Evolutionary conservation across 495 filamentous ascomycete genomes (phyloP).

Genomic region (Friedmanniomyces endolithicus): DNA sequence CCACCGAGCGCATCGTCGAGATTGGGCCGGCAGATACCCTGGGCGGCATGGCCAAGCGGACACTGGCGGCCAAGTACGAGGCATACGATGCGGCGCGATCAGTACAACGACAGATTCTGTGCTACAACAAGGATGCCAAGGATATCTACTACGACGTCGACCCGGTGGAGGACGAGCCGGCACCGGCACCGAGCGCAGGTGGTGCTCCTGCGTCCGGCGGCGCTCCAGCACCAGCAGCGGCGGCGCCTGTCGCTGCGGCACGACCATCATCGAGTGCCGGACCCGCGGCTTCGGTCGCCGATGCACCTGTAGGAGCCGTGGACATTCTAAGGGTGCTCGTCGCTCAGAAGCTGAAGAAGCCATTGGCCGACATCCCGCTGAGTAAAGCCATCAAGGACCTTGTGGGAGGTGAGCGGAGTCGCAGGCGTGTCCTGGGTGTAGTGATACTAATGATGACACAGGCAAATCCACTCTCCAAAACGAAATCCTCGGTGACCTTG

Average conservation of each 20-base stretch:
- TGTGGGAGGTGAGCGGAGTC: slow-evolving; percentile 67
- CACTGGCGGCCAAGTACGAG: slow-evolving; percentile 94
- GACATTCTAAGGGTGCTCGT: slow-evolving; percentile 84
- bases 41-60: slow-evolving; percentile 93
- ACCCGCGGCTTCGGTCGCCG: slow-evolving; percentile 77
- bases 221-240: slow-evolving; percentile 35
- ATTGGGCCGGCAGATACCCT: slow-evolving; percentile 97
- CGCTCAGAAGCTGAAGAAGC: slow-evolving; percentile 98
- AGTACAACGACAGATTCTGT: slow-evolving; percentile 90
- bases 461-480: slow-evolving; percentile 97
- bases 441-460: slow-evolving; percentile 27
- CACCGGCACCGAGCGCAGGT: slow-evolving; percentile 32
- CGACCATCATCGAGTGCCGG: slow-evolving; percentile 56
- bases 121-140: slow-evolving; percentile 98
- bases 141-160: slow-evolving; percentile 99
- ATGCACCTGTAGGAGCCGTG: slow-evolving; percentile 72
- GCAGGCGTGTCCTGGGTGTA: slow-evolving; percentile 6
- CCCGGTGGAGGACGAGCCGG: slow-evolving; percentile 77
- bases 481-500: slow-evolving; percentile 87
- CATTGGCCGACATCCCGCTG: slow-evolving; percentile 73
- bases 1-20: slow-evolving; percentile 93
- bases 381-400: slow-evolving; percentile 98
- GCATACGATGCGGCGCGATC: slow-evolving; percentile 95
- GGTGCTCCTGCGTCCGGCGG: slow-evolving; percentile 26
- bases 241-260: slow-evolving; percentile 41